Conservation (phyloP, 148 eudicot species). For the Vaccinium corymbosum region DNA sequence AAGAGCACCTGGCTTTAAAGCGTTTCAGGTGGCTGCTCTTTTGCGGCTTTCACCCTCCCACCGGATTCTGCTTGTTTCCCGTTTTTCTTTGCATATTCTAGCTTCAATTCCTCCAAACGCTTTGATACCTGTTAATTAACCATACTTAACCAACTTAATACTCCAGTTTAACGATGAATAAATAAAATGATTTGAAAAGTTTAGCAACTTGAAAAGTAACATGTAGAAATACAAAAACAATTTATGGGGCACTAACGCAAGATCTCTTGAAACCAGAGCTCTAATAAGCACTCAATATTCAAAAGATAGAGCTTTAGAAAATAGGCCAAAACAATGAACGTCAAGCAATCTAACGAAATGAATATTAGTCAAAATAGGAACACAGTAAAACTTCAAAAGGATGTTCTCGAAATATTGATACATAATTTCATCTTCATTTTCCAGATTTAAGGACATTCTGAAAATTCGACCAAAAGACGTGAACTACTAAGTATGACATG, state of each 20-base stretch:
- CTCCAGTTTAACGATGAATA: background rate
- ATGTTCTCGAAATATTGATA: background rate
- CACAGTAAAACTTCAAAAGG: background rate
- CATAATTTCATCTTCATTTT: background rate
- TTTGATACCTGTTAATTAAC: conserved; percentile 58
- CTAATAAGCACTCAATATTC: background rate
- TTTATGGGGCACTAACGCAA: background rate
- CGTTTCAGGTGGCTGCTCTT: conserved; percentile 24
- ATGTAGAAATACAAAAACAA: background rate
- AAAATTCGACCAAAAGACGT: background rate
- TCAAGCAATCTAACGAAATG: background rate
- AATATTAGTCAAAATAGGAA: background rate
- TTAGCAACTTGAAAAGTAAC: background rate
- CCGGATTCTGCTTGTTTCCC: conserved; percentile 47
- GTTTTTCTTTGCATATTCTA: conserved; percentile 64
- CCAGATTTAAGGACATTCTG: background rate
- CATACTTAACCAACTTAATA: background rate
- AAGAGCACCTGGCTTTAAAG: conserved; percentile 6
- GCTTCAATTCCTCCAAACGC: conserved; percentile 61
- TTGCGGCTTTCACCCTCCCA: conserved; percentile 51
- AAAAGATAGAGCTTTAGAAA: background rate
- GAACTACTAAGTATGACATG: background rate
- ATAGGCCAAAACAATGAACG: background rate
- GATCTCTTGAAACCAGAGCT: background rate
- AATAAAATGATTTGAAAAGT: background rate